Evolutionary conservation across 192 early-diverging fungal genomes (phyloP), one percentile per base, ranked within the genome.

Genomic region (Coemansia sp.): DNA sequence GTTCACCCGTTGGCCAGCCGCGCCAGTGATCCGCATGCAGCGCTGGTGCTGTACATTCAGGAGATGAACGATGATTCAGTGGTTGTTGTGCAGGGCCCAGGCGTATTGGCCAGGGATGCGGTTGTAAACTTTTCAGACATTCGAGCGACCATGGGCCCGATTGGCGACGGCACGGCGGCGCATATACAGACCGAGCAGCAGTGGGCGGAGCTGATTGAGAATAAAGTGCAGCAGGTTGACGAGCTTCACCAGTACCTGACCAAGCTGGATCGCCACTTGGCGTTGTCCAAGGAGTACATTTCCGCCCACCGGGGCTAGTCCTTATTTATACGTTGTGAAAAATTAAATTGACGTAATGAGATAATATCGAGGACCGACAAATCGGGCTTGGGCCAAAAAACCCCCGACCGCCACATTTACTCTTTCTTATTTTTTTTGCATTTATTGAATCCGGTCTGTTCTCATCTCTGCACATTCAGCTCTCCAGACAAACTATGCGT

Each of bases 211-310:
- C 38, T 32, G 14, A 48, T 81, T 5, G 48, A 58, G 22, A n/a
- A 4, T 0, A 64, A 69, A 60, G 69, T 60, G 9, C 14, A 22
- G 0, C 65, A 72, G 47, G 60, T 66, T 17, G 47, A 65, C 4
- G 58, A 14, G 35, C 62, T 81, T 38, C 55, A 58, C 12, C 11
- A 47, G 15, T 55, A 60, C 6, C 55, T 81, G 32, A 49, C 35
- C 41, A 50, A 57, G 12, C 37, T 75, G 32, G 78, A 81, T 63
- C 64, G 61, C 5, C 78, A 75, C 39, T 56, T 81, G 39, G 78
- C 78, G 7, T 60, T 75, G 49, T 66, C 78, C 14, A 61, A 50
- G 39, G 78, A 81, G 41, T 71, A 72, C 45, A 50, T 54, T 10
- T 10, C 60, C 2, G 52, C 35, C 12, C 22, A 55, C 10, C 70